These are phyloP conservation scores for Solanum rostratum DNA, from an alignment of 257 asterid species.

Conservation along the genomic window DNA sequence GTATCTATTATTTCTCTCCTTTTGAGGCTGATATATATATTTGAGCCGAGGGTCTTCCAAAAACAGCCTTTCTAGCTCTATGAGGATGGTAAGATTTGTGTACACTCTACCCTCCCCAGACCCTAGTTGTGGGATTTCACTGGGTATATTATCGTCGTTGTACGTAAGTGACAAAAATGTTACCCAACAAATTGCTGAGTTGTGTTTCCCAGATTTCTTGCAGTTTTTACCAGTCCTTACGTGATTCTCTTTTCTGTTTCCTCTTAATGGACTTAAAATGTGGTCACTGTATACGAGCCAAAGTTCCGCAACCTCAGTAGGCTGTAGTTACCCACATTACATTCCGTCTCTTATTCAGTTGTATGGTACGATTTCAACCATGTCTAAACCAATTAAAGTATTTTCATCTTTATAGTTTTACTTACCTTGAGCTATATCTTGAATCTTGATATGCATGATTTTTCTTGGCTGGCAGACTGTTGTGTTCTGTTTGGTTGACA, in stretches of 20 bases:
- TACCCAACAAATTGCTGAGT: background rate
- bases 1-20: too few species aligned
- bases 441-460: background rate
- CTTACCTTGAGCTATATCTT: background rate
- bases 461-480: slow-evolving; percentile 59
- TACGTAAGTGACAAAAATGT: background rate
- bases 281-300: background rate
- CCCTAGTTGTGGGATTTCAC: too few species aligned
- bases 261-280: background rate
- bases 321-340: background rate
- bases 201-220: background rate
- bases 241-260: background rate
- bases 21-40: too few species aligned
- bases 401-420: background rate
- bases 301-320: background rate
- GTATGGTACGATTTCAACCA: background rate
- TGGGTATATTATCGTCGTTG: too few species aligned
- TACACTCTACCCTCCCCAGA: too few species aligned
- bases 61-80: too few species aligned
- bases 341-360: background rate
- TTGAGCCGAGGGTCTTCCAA: too few species aligned
- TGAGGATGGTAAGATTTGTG: too few species aligned
- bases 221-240: background rate
- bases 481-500: slow-evolving; percentile 96
- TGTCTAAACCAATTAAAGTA: background rate